phyloP scores from a whole-genome alignment of 2,329 filamentous ascomycete genomes.

The Tolypocladium amazonense region DNA sequence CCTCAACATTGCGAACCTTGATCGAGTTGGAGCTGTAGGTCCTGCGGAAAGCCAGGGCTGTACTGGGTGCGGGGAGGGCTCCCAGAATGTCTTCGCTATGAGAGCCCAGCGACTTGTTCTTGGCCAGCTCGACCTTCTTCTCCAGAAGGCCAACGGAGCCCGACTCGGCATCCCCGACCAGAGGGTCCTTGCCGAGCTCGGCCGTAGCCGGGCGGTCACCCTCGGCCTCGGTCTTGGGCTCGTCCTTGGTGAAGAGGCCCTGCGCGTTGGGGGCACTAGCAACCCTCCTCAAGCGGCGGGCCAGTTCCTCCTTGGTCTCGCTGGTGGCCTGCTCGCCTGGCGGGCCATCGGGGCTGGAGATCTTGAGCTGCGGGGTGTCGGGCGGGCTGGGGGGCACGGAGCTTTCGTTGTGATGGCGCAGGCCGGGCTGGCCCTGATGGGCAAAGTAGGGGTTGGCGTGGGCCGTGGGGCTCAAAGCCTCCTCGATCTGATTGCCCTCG shows the following conservation, averaged over 20 bases:
- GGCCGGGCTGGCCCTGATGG: constrained; percentile 85
- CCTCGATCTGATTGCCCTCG: constrained; percentile 84
- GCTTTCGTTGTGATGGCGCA: constrained; percentile 90
- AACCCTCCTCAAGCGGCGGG: constrained; percentile 83
- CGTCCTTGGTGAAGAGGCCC: constrained; percentile 60
- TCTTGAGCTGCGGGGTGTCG: constrained; percentile 72
- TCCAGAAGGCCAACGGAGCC: constrained; percentile 28
- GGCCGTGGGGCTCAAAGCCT: constrained; percentile 81
- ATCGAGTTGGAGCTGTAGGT: constrained; percentile 99
- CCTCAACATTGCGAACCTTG: constrained; percentile 94
- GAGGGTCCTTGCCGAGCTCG: constrained; percentile 74
- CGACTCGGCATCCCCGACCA: constrained; percentile 39
- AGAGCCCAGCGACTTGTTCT: constrained; percentile 24
- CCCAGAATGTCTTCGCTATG: constrained; percentile 42
- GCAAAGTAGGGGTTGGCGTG: constrained; percentile 96
- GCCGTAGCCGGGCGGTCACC: constrained; percentile 70
- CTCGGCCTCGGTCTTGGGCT: constrained; percentile 26
- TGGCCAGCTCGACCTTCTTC: constrained; percentile 15
- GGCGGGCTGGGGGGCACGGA: constrained; percentile 89
- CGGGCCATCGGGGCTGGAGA: constrained; percentile 54
- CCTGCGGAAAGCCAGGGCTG: constrained; percentile 69
- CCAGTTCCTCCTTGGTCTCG: constrained; percentile 86
- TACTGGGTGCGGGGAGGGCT: constrained; percentile 55
- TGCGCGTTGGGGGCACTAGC: constrained; percentile 96
- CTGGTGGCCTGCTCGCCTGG: constrained; percentile 59